Base-by-base conservation (phyloP, 768 basidiomycete species). In the Clathrus columnatus region DNA sequence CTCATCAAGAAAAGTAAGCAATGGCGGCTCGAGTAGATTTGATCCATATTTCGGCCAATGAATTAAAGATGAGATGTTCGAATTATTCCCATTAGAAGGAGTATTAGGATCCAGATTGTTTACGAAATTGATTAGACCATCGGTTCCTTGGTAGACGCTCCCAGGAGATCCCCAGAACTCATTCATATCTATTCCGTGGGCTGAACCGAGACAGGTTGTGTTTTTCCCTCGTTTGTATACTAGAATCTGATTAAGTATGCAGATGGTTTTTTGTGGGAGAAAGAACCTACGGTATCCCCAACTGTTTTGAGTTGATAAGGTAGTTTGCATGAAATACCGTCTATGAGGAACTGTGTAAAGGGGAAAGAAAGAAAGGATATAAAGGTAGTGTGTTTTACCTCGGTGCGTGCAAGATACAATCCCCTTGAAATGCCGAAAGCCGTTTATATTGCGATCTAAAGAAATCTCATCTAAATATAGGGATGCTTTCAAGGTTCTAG, bases 341-440 rank as follows among this genome's bases (percentile, higher is more conserved):
- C 55, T 55, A 24, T 18, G 26, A 16, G 7, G n/a, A 20, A n/a
- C n/a, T n/a, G n/a, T n/a, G n/a, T n/a, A n/a, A n/a, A n/a, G n/a
- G n/a, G 20, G 6, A 14, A 8, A 18, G 2, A 26, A 18, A 18
- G 5, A 44, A 7, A 20, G 17, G 51, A 47, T 7, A 21, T 21
- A 14, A 10, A 10, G 27, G 5, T 16, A 10, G 11, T 6, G 2
- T 36, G 36, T 8, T 36, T 42, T 78, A 62, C 11, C 79, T 65
- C 41, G 80, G 74, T 0, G 69, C 75, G 55, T 81, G 74, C 66
- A 82, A 78, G 2, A 74, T 67, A 29, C 66, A 64, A 58, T 82
- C 81, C 0, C 80, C 80, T 48, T 70, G 68, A 57, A 81, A 67
- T 0, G 79, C 72, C 3, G 80, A 71, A 7, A 80, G 57, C 1